Percentiles rank a stretch among this genome's conserved stretches.
Evolutionary conservation across 345 rosid genomes (phyloP).

Genomic region (Diplotaxis tenuifolia): DNA sequence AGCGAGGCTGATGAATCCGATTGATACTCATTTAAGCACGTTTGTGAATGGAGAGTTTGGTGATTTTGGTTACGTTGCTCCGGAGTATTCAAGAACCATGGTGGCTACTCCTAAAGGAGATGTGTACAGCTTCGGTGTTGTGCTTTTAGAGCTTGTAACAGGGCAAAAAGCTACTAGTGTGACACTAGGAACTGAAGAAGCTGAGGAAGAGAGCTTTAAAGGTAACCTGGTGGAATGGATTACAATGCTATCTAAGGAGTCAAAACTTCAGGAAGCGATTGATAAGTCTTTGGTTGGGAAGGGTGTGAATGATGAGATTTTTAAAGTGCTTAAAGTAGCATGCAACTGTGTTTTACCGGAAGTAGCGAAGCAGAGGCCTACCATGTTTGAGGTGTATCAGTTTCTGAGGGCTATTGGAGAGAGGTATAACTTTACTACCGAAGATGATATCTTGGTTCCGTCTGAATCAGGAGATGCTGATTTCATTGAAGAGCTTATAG

Average conservation of each 20-base stretch:
- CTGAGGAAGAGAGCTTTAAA: constrained; percentile 60
- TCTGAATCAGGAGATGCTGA: constrained; percentile 56
- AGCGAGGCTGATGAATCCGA: constrained; percentile 93
- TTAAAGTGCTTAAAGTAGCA: constrained; percentile 81
- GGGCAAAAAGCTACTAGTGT: constrained; percentile 79
- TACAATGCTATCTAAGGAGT: constrained; percentile 43
- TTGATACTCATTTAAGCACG: constrained; percentile 91
- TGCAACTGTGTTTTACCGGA: constrained; percentile 62
- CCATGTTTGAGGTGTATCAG: constrained; percentile 89
- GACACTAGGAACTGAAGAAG: constrained; percentile 50
- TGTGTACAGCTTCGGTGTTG: constrained; percentile 92
- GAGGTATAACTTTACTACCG: constrained; percentile 65
- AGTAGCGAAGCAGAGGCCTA: constrained; percentile 73
- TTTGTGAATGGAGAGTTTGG: constrained; percentile 98
- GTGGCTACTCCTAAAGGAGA: constrained; percentile 94
- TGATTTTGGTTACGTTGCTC: constrained; percentile 93
- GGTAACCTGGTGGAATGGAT: constrained; percentile 94
- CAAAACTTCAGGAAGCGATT: constrained; percentile 62
- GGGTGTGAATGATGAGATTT: constrained; percentile 66
- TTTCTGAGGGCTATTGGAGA: constrained; percentile 81
- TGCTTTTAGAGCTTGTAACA: constrained; percentile 88
- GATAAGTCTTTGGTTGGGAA: constrained; percentile 57
- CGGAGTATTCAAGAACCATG: constrained; percentile 81
- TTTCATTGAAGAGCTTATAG: constrained; percentile 72
- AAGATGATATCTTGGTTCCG: constrained; percentile 69